Evolutionary conservation across 1,284 basidiomycete genomes (phyloP), one percentile per base, ranked within the genome.

Genomic region (Melampsora larici-populina): DNA sequence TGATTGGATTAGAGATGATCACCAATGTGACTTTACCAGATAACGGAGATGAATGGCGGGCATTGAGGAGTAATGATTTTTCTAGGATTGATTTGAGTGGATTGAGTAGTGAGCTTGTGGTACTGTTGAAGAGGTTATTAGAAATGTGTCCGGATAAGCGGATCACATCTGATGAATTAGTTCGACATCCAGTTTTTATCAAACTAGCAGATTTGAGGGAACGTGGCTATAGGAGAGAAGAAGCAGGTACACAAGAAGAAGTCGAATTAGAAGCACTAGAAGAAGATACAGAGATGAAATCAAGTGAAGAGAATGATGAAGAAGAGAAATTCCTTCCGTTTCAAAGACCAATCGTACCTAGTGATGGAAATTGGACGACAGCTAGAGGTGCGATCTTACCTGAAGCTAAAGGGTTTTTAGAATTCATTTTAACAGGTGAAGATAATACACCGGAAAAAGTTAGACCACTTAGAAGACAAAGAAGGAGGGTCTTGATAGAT

Each of bases 21-120:
- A 90, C 93, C 80, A 98, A 98, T 84, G 94, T 99, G 80, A 90
- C 96, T 79, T 91, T 99, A 49, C 97, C 97, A 82, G 94, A 96
- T 85, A 87, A 95, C 89, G 96, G 97, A 81, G 93, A 93, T 80
- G 88, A 91, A 0, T 99, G 97, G 97, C 94, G 97, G 82, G 90
- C 92, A 80, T 87, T 99, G 60, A 90, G 97, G 69, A 89, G 89
- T 78, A 92, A 97, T 84, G 93, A 99, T 85, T 94, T 97, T 83
- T 89, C 90, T 67, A 93, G 95, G 82, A 90, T 97, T 72, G 91
- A 94, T 83, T 84, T 89, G 2, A 84, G 86, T 11, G 87, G 88
- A n/a, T 88, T 91, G 33, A 93, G 90, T 80, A 86, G 87, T 0
- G 89, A 90, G 80, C 85, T 97, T 67, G 86, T 90, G 79, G 87